Conservation (phyloP, 129 eudicot genomes). For the Flaveria trinervia region DNA sequence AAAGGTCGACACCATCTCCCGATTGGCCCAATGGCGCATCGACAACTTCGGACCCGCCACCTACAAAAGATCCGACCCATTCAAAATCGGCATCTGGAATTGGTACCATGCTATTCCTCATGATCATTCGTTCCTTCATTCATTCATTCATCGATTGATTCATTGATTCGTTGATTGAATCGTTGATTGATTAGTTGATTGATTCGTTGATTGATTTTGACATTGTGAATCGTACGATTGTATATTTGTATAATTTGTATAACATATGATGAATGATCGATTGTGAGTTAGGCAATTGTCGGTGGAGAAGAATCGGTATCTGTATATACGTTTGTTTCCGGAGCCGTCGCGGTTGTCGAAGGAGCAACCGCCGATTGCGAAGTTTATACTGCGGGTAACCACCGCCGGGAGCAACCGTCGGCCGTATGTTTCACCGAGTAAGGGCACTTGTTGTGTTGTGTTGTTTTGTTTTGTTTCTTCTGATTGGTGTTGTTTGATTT, state of each 20-base stretch:
- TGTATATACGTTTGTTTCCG: conserved; percentile 70
- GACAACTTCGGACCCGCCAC: conserved; percentile 76
- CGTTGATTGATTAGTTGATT: too few species aligned
- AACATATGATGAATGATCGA: background rate
- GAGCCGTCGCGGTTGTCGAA: conserved; percentile 62
- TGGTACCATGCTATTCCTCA: conserved; percentile 39
- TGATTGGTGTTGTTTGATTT: background rate
- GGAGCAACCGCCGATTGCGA: conserved; percentile 90
- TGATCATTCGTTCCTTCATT: background rate
- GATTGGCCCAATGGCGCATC: conserved; percentile 90
- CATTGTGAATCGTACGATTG: background rate
- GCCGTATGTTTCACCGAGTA: conserved; percentile 70
- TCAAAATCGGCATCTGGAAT: conserved; percentile 84
- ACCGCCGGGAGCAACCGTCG: conserved; percentile 52
- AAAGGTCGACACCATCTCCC: conserved; percentile 83
- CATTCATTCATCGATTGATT: too few species aligned
- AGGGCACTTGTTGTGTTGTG: background rate
- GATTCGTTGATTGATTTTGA: too few species aligned
- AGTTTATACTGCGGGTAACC: conserved; percentile 62
- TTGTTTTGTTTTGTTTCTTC: background rate
- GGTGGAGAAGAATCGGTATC: conserved; percentile 72
- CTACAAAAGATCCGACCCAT: conserved; percentile 80
- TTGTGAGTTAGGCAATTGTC: conserved; percentile 59
- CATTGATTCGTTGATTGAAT: too few species aligned
- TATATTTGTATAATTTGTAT: background rate